phyloP scores from a whole-genome alignment of 2,329 filamentous ascomycete genomes.

The Coniosporium tulheliwenetii region DNA sequence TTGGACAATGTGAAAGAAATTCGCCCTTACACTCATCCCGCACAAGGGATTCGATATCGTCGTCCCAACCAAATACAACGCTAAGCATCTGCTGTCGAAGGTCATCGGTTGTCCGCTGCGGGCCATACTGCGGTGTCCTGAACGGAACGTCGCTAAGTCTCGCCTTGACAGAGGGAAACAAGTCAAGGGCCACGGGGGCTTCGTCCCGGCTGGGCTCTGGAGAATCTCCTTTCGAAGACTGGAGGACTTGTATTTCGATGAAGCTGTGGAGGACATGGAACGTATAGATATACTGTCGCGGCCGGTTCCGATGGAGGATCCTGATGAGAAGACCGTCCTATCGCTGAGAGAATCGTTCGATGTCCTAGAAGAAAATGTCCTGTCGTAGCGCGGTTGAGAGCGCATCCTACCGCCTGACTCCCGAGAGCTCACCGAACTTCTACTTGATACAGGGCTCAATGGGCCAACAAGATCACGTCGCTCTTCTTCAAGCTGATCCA shows the following conservation, averaged over 20 bases:
- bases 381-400: slow-evolving; percentile 28
- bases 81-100: slow-evolving; percentile 80
- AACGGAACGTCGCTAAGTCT: slow-evolving; percentile 74
- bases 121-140: slow-evolving; percentile 44
- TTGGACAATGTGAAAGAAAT: slow-evolving; percentile 4
- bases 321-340: slow-evolving; percentile 22
- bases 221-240: slow-evolving; percentile 67
- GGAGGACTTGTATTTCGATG: slow-evolving; percentile 39
- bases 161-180: slow-evolving; percentile 75
- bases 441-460: slow-evolving; percentile 51
- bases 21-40: slow-evolving; percentile 53
- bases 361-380: slow-evolving; percentile 20
- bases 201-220: slow-evolving; percentile 55
- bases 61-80: slow-evolving; percentile 90
- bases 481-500: slow-evolving; percentile 46
- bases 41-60: slow-evolving; percentile 65
- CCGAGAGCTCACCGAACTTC: slow-evolving; percentile 44
- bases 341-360: slow-evolving; percentile 14
- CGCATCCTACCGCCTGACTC: slow-evolving; percentile 33
- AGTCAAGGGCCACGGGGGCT: slow-evolving; percentile 47
- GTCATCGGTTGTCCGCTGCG: slow-evolving; percentile 43
- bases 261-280: slow-evolving; percentile 35
- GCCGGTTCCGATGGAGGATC: slow-evolving; percentile 8
- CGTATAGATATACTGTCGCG: slow-evolving; percentile 25
- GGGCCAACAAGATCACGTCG: slow-evolving; percentile 48